Evolutionary conservation across 179 eudicot genomes (phyloP), one percentile per base, ranked within the genome.

Genomic region (Amaranthus tricolor): DNA sequence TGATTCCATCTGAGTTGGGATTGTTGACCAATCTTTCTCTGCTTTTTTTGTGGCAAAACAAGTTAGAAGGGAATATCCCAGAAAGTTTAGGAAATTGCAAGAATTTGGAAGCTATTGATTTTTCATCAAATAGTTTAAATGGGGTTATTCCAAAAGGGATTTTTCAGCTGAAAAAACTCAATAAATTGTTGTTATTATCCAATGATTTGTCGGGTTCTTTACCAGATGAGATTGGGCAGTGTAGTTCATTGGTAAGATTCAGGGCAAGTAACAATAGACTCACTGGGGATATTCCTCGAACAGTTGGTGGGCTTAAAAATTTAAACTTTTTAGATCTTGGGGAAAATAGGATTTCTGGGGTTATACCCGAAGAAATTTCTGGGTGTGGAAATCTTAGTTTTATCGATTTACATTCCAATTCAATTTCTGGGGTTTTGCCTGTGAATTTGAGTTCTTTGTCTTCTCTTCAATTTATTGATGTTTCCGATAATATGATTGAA

Each of bases 241-340:
- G 97, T 49, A 58, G 85, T 44, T 86, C 91, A 17, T 71, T 94
- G 80, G 82, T 94, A 12, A 86, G 98, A 53, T 88, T 94, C 65
- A 78, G 97, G 65, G 96, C 93, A 6, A 89, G 80, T 40, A 50
- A 82, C 47, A 94, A 94, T 57, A 83, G 76, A 69, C 80, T 94
- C 55, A 84, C 84, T 17, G 98, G 98, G 14, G 66, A 78, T 9
- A 79, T 94, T 64, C 98, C 98, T 15, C 81, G 84, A 40, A 85
- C 90, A 74, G 78, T 94, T 48, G 97, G 97, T 57, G 88, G 82
- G 63, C 82, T 90, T 64, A 79, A 75, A 79, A 88, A 84, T 71
- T 71, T 94, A 68, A 86, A 77, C 80, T 94, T 94, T 59, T 81
- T 94, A 7, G 98, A 94, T 81, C 87, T 94, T 51, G 98, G 96